Base-by-base conservation (phyloP, 441 rosid species). In the Erodium trifolium region DNA sequence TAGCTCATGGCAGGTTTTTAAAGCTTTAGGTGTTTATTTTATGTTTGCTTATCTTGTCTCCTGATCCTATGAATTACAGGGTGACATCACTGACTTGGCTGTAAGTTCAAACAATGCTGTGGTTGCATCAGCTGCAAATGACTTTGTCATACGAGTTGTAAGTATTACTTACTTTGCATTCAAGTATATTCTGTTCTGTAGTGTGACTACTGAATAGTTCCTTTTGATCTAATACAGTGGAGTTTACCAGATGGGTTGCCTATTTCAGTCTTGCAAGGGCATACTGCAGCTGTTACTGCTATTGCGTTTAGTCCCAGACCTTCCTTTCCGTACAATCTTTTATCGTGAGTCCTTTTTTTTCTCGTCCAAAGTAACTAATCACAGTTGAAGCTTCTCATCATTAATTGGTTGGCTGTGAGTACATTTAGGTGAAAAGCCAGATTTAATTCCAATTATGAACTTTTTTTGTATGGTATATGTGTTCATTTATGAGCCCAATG, bases 21-120 rank as follows among this genome's bases (percentile, higher is more conserved):
- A 70, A 41, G 63, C 66, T 27, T 72, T 63, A 70, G 37, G 66
- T 67, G 71, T 72, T 70, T 71, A 51, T 76, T 66, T 63, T 70
- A 16, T 62, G 67, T 43, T 31, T 55, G 65, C 39, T 75, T 78
- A 65, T 23, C 63, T 51, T 27, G 53, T 67, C 66, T 13, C 73
- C 76, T 77, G 71, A 74, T 73, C 78, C 29, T 78, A 17, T 79
- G 65, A 43, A 68, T 78, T 68, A 77, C 73, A 96, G 99, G 99
- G 98, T 79, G 99, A 96, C 83, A 96, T 96, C 68, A 96, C 99
- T 63, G 98, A 93, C 81, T 82, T 96, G 84, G 99, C 99, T 68
- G 97, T 96, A 81, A 93, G 88, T 80, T 88, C 93, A 72, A 96
- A 93, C 90, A 96, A 93, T 78, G 80, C 82, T 8, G 63, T 96